Percentiles rank a stretch among this genome's conserved stretches.
phyloP scores from a whole-genome alignment of 2,329 filamentous ascomycete species.

The Dichotomopilus funicola region DNA sequence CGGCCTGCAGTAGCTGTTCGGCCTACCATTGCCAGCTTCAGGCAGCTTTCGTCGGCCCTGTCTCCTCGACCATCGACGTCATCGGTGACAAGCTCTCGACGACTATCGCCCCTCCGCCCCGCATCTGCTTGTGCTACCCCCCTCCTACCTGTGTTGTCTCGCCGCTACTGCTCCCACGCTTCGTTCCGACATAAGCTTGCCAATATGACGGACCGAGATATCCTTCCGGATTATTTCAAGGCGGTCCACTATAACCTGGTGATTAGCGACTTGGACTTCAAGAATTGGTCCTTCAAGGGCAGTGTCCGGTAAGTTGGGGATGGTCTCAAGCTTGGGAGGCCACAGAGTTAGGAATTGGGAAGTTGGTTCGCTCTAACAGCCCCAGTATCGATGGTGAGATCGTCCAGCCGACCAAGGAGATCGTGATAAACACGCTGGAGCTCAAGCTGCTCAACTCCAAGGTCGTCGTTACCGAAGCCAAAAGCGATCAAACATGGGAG shows the following conservation, averaged over 20 bases:
- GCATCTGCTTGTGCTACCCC: not conserved
- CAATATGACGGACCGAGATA: slow-evolving; percentile 53
- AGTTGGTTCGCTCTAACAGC: not conserved
- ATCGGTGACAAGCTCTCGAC: slow-evolving; percentile 2
- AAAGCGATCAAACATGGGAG: slow-evolving; percentile 50
- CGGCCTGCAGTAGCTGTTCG: not conserved
- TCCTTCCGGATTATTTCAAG: slow-evolving; percentile 61
- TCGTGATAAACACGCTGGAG: slow-evolving; percentile 80
- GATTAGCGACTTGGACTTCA: slow-evolving; percentile 74
- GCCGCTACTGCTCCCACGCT: slow-evolving; percentile 17
- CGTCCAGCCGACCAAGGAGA: slow-evolving; percentile 62
- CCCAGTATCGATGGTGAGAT: slow-evolving; percentile 67
- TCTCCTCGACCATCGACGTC: not conserved
- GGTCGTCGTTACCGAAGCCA: slow-evolving; percentile 51
- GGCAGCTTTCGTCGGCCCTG: slow-evolving; percentile 5
- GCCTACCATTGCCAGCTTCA: not conserved
- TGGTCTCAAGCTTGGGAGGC: no score
- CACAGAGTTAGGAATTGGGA: no score
- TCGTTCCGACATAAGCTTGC: slow-evolving; percentile 14
- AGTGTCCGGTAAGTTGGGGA: slow-evolving; percentile 53
- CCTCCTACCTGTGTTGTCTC: not conserved
- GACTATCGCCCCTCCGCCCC: slow-evolving; percentile 2
- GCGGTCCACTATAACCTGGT: slow-evolving; percentile 81
- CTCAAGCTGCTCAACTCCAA: slow-evolving; percentile 66
- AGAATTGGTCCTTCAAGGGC: slow-evolving; percentile 71